A percentile compares a stretch with the other conserved stretches of the same genome.
Evolutionary conservation across 2,329 filamentous ascomycete genomes (phyloP).

Genomic region (Nemania abortiva): DNA sequence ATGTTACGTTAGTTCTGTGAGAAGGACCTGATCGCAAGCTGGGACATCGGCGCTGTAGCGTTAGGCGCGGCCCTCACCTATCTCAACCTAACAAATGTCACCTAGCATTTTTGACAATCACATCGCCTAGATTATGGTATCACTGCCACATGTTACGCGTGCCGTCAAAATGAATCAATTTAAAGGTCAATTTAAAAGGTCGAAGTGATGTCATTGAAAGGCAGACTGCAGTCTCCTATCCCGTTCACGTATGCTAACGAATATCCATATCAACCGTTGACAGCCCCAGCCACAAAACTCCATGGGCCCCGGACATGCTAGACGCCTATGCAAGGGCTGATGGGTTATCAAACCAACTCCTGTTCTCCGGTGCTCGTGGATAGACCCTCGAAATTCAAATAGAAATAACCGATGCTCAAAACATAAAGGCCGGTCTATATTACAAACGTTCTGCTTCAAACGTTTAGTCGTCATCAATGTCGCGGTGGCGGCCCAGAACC

Average conservation of each 20-base stretch:
- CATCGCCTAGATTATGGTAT: background rate
- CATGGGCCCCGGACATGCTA: conserved; percentile 26
- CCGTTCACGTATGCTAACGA: conserved; percentile 33
- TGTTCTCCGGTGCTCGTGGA: conserved; percentile 53
- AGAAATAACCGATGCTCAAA: conserved; percentile 37
- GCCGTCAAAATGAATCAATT: conserved; percentile 4
- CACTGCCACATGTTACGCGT: conserved; percentile 13
- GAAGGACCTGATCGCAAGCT: conserved; percentile 7
- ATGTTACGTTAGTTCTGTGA: conserved; percentile 18
- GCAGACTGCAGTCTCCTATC: conserved; percentile 26
- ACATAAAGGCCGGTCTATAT: conserved; percentile 31
- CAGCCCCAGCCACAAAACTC: conserved; percentile 23
- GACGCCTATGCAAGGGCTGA: conserved; percentile 45
- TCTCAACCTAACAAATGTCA: conserved; percentile 2
- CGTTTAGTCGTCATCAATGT: conserved; percentile 72
- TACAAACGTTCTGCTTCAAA: conserved; percentile 9
- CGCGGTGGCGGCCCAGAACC: conserved; percentile 71
- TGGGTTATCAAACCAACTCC: conserved; percentile 54
- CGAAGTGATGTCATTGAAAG: conserved; percentile 38
- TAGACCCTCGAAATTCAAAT: conserved; percentile 33
- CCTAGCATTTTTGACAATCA: background rate
- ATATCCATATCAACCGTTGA: conserved; percentile 29
- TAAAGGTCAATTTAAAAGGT: conserved; percentile 23
- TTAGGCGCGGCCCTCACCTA: conserved; percentile 1
- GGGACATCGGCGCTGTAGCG: conserved; percentile 1